Conservation (phyloP, 116 monocot species). For the Zostera marina region DNA sequence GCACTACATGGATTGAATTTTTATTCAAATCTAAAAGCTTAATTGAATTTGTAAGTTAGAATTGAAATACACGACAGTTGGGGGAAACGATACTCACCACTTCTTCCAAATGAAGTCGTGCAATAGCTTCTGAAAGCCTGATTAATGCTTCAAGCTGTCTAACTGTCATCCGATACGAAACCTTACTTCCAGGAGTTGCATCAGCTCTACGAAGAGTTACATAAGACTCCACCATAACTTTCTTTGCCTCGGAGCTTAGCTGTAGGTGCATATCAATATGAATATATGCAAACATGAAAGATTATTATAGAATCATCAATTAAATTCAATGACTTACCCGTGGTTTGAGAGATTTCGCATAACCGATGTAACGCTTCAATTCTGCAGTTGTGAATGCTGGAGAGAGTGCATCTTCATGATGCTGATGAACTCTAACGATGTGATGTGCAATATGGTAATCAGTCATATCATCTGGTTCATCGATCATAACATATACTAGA, state of each 20-base stretch:
- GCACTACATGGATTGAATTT: too few species aligned
- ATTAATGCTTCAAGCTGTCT: constrained; percentile 92
- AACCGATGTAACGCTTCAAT: constrained; percentile 79
- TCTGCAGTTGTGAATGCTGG: constrained; percentile 80
- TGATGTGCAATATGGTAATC: constrained; percentile 96
- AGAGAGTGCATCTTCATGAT: constrained; percentile 80
- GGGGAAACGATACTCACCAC: constrained; percentile 20
- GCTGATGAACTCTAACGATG: constrained; percentile 95
- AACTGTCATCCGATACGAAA: constrained; percentile 97
- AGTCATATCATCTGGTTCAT: constrained; percentile 90
- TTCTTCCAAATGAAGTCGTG: constrained; percentile 69
- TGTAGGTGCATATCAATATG: constrained; percentile 16
- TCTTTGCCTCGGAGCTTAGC: constrained; percentile 72
- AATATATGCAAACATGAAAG: neutral
- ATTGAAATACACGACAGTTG: neutral
- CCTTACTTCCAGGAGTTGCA: constrained; percentile 83
- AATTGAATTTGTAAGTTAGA: neutral
- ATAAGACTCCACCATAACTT: constrained; percentile 84
- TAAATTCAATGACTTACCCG: constrained; percentile 25
- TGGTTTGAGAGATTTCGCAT: constrained; percentile 81
- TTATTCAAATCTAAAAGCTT: too few species aligned
- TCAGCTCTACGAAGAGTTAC: constrained; percentile 85
- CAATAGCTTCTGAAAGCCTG: constrained; percentile 90
- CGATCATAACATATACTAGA: constrained; percentile 95
- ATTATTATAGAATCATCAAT: neutral